A percentile compares a stretch with the other conserved stretches of the same genome.
phyloP scores from a whole-genome alignment of 306 rosid species.

The barrel medic (Medicago truncatula) region DNA sequence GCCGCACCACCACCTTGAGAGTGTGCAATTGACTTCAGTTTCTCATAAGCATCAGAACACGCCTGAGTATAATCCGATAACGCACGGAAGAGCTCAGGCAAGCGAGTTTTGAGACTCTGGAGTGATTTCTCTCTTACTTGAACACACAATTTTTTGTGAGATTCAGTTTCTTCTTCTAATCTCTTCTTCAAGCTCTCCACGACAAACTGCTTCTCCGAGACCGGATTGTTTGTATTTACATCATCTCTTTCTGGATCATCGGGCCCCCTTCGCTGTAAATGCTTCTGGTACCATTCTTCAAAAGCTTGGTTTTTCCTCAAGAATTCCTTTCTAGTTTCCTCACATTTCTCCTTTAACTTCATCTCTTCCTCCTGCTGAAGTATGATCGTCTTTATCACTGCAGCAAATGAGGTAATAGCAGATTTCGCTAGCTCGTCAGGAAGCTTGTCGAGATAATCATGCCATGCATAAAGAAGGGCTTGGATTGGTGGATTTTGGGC shows the following conservation, averaged over 20 bases:
- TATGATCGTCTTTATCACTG: constrained; percentile 71
- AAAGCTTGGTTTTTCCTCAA: constrained; percentile 66
- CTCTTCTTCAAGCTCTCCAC: constrained; percentile 83
- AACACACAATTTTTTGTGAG: constrained; percentile 64
- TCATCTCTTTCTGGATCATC: constrained; percentile 71
- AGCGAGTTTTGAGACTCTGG: constrained; percentile 68
- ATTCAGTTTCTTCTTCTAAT: constrained; percentile 72
- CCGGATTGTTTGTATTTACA: constrained; percentile 58
- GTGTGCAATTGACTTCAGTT: constrained; percentile 53
- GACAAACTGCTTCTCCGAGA: constrained; percentile 61
- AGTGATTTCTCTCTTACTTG: constrained; percentile 86
- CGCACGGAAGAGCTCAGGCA: constrained; percentile 85
- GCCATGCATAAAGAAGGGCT: constrained; percentile 69
- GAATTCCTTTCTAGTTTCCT: constrained; percentile 71
- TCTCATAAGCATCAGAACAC: constrained; percentile 66
- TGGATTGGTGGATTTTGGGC: constrained; percentile 75
- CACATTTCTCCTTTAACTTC: constrained; percentile 77
- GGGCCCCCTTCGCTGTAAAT: constrained; percentile 52
- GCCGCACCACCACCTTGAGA: constrained; percentile 37
- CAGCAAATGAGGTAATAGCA: constrained; percentile 75
- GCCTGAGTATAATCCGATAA: constrained; percentile 64
- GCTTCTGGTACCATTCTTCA: constrained; percentile 81
- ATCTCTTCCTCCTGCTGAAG: constrained; percentile 84
- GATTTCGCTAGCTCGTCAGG: constrained; percentile 85
- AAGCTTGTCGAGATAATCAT: constrained; percentile 80